These are phyloP conservation scores for Aspergillus glaucus DNA, from an alignment of 2,329 filamentous ascomycete genomes.

Conservation along the genomic window DNA sequence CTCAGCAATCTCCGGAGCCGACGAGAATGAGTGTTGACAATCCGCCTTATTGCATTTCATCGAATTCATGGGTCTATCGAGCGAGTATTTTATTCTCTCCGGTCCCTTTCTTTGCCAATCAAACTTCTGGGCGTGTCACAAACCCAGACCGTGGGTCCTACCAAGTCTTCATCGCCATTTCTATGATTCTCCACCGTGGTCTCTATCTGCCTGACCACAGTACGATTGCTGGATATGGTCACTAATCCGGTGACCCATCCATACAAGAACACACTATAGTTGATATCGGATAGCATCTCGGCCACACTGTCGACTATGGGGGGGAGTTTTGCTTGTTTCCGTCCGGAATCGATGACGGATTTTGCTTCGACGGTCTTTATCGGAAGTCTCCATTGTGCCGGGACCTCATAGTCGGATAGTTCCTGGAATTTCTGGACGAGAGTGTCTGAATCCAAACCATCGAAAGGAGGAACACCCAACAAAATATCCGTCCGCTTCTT, in stretches of 20 bases:
- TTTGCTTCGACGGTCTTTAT: conserved; percentile 51
- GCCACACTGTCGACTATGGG: conserved; percentile 38
- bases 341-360: conserved; percentile 29
- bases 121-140: conserved; percentile 60
- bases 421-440: conserved; percentile 34
- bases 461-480: conserved; percentile 43
- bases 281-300: conserved; percentile 53
- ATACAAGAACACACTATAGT: conserved; percentile 63
- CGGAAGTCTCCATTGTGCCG: conserved; percentile 53
- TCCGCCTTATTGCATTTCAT: neutral
- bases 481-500: conserved; percentile 55
- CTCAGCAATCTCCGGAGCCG: too few species aligned
- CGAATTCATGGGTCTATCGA: neutral
- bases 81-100: conserved; percentile 20
- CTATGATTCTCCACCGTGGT: conserved; percentile 49
- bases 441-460: conserved; percentile 25
- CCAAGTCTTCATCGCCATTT: conserved; percentile 42
- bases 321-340: conserved; percentile 39
- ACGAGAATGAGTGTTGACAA: neutral
- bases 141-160: conserved; percentile 58
- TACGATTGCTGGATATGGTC: conserved; percentile 66
- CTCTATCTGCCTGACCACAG: conserved; percentile 61
- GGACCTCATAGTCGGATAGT: conserved; percentile 50
- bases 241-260: conserved; percentile 60
- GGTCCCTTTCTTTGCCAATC: conserved; percentile 58